Base-by-base conservation (phyloP, 805 yeast species). In the Yarrowia deformans region DNA sequence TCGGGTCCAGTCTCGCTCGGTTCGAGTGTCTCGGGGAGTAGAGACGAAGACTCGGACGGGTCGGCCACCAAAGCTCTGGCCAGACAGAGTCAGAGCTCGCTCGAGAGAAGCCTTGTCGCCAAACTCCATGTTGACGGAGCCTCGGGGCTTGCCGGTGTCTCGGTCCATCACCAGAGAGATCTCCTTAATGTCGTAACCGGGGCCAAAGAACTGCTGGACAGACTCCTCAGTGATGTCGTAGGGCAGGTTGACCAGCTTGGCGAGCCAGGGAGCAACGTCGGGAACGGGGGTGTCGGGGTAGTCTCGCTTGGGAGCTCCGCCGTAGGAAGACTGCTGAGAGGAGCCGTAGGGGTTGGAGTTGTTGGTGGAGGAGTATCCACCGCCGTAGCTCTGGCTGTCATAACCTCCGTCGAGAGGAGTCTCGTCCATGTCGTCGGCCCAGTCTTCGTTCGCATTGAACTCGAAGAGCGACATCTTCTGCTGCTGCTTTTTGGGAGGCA, bases 121-220 rank as follows among this genome's bases (percentile, higher is more conserved):
- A 75, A 87, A 95, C 78, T 93, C 97, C 70, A 94, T 90, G 78
- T 91, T 93, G 34, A 96, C 98, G 76, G 88, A 90, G 52, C 97
- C 97, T 75, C 90, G 88, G 84, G 90, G 83, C 75, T 88, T 86
- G 45, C 90, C 88, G 70, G 88, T 85, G 71, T 81, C 84, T 74
- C 78, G 75, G 79, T 90, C 97, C 76, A 82, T 84, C 73, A 97
- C 97, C 73, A 91, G 85, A 71, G 88, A 86, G 71, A 93, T 83
- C 69, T 87, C 88, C 56, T 82, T 80, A 69, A 91, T 85, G 66
- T 87, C 82, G 68, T 78, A 81, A 73, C 85, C 87, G 75, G 72
- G 71, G 16, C 66, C 72, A 70, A 81, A 79, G 70, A 77, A 75
- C 34, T 74, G 77, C 37, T 72, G 70, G 34, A 81, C 67, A 67